Evolutionary conservation across 352 stramenopile species (phyloP), one percentile per base, ranked within the genome.

Genomic region (Globisporangium lucens): DNA sequence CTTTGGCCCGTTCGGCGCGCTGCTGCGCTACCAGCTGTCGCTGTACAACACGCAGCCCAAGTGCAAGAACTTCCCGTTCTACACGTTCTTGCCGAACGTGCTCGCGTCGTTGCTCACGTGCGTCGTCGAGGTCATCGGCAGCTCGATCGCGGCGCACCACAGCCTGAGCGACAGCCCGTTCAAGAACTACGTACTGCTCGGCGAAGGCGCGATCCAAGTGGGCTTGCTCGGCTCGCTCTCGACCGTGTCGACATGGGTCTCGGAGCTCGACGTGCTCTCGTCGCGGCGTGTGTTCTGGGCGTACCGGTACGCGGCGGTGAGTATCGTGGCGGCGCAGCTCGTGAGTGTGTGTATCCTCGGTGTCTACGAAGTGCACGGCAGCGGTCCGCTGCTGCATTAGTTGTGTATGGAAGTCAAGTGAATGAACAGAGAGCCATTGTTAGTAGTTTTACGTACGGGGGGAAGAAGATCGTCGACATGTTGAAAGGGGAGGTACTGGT

Each of bases 181-280:
- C 65, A 68, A 74, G 13, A 63, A 73, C 55, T 89, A 79, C 51
- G 69, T 84, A 24, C 67, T 89, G 61, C 71, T 76, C 35, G 79
- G 79, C 6, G 69, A 86, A 70, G 77, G 79, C 43, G 77, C 68
- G 35, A 61, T 81, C 41, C 63, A 83, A 47, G 76, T 85, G 15
- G 82, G 82, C 49, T 82, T 90, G 33, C 66, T 87, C 2, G 82
- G 82, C n/a, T 90, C 82, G 35, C 74, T 90, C 33, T 90, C 82
- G 43, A 90, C 82, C 3, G 82, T 90, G 9, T 90, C 82, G 15
- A 86, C 80, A 33, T 90, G 82, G 82, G 73, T 89, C 33, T 78
- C 86, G 61, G 82, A 90, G 59, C 64, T 90, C 17, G 73, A 90
- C 63, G 60, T 33, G 33, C 72, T 90, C 27, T 78, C 77, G 27